phyloP scores from a whole-genome alignment of 2,329 filamentous ascomycete genomes.

The Ambrosiella beaveri region DNA sequence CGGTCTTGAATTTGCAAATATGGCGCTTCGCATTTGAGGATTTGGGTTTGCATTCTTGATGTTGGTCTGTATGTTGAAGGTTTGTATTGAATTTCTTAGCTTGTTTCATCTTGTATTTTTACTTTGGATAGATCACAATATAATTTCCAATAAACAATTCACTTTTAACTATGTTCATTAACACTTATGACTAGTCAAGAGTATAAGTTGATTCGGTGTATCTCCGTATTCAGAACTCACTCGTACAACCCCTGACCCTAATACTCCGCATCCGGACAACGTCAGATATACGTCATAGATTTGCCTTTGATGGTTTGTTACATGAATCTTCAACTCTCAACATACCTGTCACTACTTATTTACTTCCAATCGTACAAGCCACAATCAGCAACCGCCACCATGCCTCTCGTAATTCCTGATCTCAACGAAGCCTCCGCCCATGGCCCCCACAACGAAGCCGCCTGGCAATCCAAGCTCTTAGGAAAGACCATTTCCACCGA shows the following conservation, averaged over 20 bases:
- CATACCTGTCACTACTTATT: too few relatives aligned
- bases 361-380: too few relatives aligned
- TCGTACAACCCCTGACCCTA: background rate
- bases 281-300: background rate
- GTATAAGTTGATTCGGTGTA: background rate
- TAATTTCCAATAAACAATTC: too few relatives aligned
- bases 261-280: background rate
- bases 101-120: too few relatives aligned
- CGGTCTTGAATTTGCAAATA: background rate
- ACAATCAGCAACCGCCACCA: constrained; percentile 17
- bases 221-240: background rate
- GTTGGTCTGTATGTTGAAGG: too few relatives aligned
- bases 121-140: too few relatives aligned
- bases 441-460: constrained; percentile 30
- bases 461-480: constrained; percentile 45
- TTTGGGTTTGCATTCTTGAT: background rate
- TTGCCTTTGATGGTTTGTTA: background rate
- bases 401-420: constrained; percentile 49
- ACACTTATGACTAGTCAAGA: background rate
- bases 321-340: too few relatives aligned
- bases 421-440: constrained; percentile 26
- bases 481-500: constrained; percentile 43
- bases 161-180: too few relatives aligned
- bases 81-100: too few relatives aligned
- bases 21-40: background rate